Conservation (phyloP, 1,284 basidiomycete species). For the Trichosporon sp. region DNA sequence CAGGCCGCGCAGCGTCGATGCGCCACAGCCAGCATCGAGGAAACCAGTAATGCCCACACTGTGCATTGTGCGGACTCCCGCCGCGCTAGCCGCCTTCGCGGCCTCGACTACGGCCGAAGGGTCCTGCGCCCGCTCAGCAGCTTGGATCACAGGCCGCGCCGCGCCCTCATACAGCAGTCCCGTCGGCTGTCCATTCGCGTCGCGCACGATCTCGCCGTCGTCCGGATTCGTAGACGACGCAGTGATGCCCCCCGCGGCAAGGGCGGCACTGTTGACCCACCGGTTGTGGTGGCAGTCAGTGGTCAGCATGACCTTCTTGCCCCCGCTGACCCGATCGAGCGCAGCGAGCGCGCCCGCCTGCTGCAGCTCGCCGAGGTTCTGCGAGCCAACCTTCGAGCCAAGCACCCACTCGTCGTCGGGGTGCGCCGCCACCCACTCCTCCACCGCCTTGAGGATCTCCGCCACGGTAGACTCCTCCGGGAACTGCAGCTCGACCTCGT, state of each 20-base stretch:
- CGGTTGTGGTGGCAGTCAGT: conserved; percentile 5
- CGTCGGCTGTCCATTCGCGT: not conserved
- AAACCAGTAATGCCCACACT: not conserved
- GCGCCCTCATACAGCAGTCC: conserved; percentile 3
- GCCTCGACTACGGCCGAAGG: not conserved
- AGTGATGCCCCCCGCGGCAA: not conserved
- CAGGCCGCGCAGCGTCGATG: not conserved
- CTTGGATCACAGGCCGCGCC: not conserved
- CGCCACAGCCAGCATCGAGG: conserved; percentile 1
- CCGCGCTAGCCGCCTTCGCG: not conserved
- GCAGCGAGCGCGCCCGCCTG: not conserved
- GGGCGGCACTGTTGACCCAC: conserved; percentile 2
- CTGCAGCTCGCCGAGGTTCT: not conserved
- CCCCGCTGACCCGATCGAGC: not conserved
- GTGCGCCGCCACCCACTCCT: not conserved
- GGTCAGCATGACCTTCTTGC: conserved; percentile 2
- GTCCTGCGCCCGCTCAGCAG: not conserved
- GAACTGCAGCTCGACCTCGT: conserved; percentile 3
- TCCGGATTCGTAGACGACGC: not conserved
- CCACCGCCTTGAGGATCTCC: conserved; percentile 1
- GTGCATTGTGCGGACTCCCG: conserved; percentile 1
- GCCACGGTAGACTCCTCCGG: not conserved
- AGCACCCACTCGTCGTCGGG: conserved; percentile 4
- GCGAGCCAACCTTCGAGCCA: conserved; percentile 1
- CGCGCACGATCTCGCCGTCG: conserved; percentile 5